Conservation (phyloP, 371 early-diverging fungal genomes). For the Apophysomyces sp. region DNA sequence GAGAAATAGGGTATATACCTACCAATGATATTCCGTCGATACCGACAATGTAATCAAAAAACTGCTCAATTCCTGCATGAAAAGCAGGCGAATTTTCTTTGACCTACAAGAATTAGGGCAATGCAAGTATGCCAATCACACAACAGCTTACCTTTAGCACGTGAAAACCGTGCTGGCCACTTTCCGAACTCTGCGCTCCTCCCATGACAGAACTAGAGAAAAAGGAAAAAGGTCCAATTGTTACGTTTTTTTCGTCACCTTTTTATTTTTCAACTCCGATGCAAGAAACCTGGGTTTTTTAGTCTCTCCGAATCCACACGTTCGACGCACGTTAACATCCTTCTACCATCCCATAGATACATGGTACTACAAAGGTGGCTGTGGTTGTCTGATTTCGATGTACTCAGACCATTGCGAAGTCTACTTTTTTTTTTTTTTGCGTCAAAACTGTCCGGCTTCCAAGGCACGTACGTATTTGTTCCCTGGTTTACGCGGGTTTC, state of each 20-base stretch:
- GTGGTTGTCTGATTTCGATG: too few species aligned
- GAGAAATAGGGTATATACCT: too few species aligned
- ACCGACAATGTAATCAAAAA: conserved; percentile 75
- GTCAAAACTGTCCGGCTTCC: too few species aligned
- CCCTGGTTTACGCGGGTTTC: too few species aligned
- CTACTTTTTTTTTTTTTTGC: too few species aligned
- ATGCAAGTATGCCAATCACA: not conserved
- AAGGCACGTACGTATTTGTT: too few species aligned
- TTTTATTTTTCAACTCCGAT: not conserved
- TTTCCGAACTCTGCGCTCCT: conserved; percentile 44
- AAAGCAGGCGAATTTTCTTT: conserved; percentile 70
- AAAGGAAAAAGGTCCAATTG: not conserved
- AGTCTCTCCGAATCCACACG: too few species aligned
- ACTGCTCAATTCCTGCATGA: conserved; percentile 70
- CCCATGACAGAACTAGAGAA: not conserved
- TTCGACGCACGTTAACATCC: too few species aligned
- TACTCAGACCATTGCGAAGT: too few species aligned
- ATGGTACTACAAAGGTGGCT: too few species aligned
- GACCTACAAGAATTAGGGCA: conserved; percentile 37
- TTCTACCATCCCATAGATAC: too few species aligned
- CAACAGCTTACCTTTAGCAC: conserved; percentile 35
- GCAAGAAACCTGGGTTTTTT: not conserved
- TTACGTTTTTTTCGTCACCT: not conserved
- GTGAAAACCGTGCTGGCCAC: conserved; percentile 47
- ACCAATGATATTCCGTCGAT: conserved; percentile 64